Evolutionary conservation across 148 eudicot species (phyloP), one percentile per base, ranked within the genome.

Genomic region (Linanthus parryae): DNA sequence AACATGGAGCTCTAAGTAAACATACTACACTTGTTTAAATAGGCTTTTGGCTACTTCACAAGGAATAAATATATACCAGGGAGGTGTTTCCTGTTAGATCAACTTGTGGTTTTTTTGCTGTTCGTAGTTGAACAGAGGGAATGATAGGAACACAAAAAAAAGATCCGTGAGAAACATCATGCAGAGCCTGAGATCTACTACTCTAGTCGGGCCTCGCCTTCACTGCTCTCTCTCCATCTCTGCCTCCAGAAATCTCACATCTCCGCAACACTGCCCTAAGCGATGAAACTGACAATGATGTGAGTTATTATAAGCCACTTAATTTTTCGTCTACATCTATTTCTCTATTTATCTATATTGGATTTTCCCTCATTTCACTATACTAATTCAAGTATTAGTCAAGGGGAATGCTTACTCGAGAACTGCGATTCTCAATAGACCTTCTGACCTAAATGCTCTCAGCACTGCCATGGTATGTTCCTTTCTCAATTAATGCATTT

Each of bases 341-440:
- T 22, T 24, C 19, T 36, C 46, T 21, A 21, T 12, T 23, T 17
- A 34, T 8, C 6, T 15, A 2, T 6, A 22, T 0, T 6, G 15
- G 4, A 8, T 54, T 48, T 58, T 6, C 14, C 8, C 17, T 13
- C 19, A 11, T 11, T 55, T 44, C 14, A 25, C 0, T 22, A 21
- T n/a, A 9, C 20, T 15, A 2, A 10, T 57, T 45, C 53, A 77
- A 78, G 81, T 85, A 39, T 30, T 81, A 13, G 88, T 79, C 18
- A 75, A 85, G 66, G 95, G 76, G 20, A 71, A 75, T 23, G 57
- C 67, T 38, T 49, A 63, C 22, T 68, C 73, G 47, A 77, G 89
- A 63, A 81, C 79, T n/a, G 88, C 85, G 31, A 65, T 85, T 64
- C 85, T 85, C 44, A 75, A 85, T 43, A 66, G 88, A 50, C 88